Evolutionary conservation across 257 asterid species (phyloP), one percentile per base, ranked within the genome.

Genomic region (Solanum arcanum): DNA sequence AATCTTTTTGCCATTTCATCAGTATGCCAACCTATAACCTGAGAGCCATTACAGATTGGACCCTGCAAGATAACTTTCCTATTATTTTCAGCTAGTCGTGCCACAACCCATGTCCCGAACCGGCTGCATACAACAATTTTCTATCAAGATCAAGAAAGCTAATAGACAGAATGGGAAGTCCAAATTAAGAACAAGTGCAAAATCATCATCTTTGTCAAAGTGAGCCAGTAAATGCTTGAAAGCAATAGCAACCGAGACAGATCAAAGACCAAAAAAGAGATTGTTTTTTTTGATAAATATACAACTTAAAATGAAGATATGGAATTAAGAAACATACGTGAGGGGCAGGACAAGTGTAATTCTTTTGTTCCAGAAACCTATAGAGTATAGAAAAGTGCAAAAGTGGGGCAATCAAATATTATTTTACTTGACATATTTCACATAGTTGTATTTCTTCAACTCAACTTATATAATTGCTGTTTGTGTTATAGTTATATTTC

Each of bases 31-130:
- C 98, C 98, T 41, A 87, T 86, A 59, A 95, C 93, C 87, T 89
- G 91, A 74, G 97, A 90, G 82, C 94, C 92, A 80, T 93, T 92
- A 88, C 98, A 95, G 83, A 95, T 86, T 44, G 98, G 98, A 89
- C 98, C 98, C 72, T 94, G 94, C 21, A 91, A 88, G 74, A 89
- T 64, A 59, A 88, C 86, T 9, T 89, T 42, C 37, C 72, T 91
- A 85, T 87, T 72, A 83, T 88, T 88, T 70, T 88, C 93, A 31
- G 74, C 93, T 85, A 95, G 77, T 86, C 90, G 90, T 85, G 94
- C 95, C 88, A 94, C 93, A 14, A 88, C 86, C 97, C 98, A 95
- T 1, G 93, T 90, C 87, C 98, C 97, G 23, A 95, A 88, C 83
- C 92, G 92, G 87, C 98, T 95, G 94, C 92, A 91, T 78, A 86